A percentile compares a stretch with the other conserved stretches of the same genome.
These are phyloP conservation scores for Mariannaea sp. DNA, from an alignment of 2,329 filamentous ascomycete species.

Conservation along the genomic window DNA sequence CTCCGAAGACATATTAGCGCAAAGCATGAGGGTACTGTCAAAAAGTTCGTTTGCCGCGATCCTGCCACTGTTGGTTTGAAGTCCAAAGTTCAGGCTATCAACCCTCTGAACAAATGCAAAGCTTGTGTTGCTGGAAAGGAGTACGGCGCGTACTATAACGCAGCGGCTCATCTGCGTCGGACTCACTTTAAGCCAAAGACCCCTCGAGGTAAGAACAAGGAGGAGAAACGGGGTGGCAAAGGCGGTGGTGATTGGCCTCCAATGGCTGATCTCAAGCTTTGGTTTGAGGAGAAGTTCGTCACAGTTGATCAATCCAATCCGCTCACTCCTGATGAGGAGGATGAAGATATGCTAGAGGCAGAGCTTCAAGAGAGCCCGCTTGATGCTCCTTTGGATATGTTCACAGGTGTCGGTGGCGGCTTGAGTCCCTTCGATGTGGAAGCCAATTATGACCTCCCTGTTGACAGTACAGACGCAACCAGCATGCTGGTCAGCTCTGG, in stretches of 20 bases:
- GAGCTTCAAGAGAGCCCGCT: slow-evolving; percentile 27
- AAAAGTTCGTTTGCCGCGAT: slow-evolving; percentile 64
- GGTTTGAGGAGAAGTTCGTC: slow-evolving; percentile 61
- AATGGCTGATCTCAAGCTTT: slow-evolving; percentile 49
- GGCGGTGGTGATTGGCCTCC: slow-evolving; percentile 37
- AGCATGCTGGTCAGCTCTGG: slow-evolving; percentile 29
- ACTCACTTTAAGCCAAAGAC: slow-evolving; percentile 80
- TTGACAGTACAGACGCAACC: slow-evolving; percentile 27
- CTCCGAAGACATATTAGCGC: slow-evolving; percentile 68
- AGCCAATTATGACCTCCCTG: slow-evolving; percentile 30
- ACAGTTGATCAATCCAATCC: slow-evolving; percentile 47
- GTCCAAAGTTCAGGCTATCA: slow-evolving; percentile 57
- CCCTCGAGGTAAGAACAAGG: slow-evolving; percentile 51
- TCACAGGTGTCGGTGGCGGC: slow-evolving; percentile 31
- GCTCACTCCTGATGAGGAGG: slow-evolving; percentile 40
- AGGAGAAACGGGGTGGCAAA: slow-evolving; percentile 59
- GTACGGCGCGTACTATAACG: slow-evolving; percentile 94
- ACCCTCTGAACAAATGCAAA: slow-evolving; percentile 80
- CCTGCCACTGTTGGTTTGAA: slow-evolving; percentile 49
- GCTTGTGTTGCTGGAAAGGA: slow-evolving; percentile 76
- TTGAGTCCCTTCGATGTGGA: slow-evolving; percentile 32
- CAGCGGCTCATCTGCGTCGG: slow-evolving; percentile 84
- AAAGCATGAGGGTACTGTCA: slow-evolving; percentile 64
- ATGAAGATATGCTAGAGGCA: slow-evolving; percentile 35
- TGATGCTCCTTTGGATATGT: slow-evolving; percentile 29